A percentile compares a stretch with the other conserved stretches of the same genome.
These are phyloP conservation scores for Cicer pinnatifidum DNA, from an alignment of 306 rosid genomes.

Conservation along the genomic window DNA sequence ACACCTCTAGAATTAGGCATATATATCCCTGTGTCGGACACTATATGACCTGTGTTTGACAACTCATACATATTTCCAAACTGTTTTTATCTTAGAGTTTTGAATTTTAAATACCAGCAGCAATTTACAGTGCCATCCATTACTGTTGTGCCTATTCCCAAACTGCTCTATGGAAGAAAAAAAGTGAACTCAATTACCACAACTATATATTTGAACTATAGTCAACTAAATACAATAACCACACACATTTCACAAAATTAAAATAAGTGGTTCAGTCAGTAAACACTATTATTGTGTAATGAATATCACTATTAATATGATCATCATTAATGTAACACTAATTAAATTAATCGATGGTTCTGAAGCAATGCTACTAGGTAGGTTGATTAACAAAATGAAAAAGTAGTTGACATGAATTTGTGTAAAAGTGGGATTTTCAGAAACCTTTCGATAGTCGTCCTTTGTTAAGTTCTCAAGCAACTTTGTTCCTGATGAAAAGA, in stretches of 20 bases:
- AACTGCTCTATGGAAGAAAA: too few species aligned
- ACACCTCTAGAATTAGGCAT: too few species aligned
- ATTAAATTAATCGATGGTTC: background rate
- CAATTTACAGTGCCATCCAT: too few species aligned
- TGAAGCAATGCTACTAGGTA: background rate
- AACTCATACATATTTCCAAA: too few species aligned
- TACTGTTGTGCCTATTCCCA: too few species aligned
- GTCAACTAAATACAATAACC: too few species aligned
- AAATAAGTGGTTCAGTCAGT: slow-evolving; percentile 10
- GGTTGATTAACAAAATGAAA: background rate
- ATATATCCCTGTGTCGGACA: too few species aligned
- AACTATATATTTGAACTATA: too few species aligned
- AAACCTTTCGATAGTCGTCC: slow-evolving; percentile 59
- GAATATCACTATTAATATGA: background rate
- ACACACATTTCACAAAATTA: background rate
- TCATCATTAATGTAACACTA: background rate
- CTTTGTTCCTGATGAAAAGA: slow-evolving; percentile 61
- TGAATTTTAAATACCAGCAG: too few species aligned
- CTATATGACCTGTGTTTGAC: too few species aligned
- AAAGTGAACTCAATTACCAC: too few species aligned
- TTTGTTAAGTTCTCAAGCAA: slow-evolving; percentile 37
- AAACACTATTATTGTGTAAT: background rate
- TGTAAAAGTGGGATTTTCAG: background rate
- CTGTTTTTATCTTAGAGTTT: too few species aligned
- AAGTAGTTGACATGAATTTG: background rate